phyloP scores from a whole-genome alignment of 257 asterid species.

The Nemophila menziesii region DNA sequence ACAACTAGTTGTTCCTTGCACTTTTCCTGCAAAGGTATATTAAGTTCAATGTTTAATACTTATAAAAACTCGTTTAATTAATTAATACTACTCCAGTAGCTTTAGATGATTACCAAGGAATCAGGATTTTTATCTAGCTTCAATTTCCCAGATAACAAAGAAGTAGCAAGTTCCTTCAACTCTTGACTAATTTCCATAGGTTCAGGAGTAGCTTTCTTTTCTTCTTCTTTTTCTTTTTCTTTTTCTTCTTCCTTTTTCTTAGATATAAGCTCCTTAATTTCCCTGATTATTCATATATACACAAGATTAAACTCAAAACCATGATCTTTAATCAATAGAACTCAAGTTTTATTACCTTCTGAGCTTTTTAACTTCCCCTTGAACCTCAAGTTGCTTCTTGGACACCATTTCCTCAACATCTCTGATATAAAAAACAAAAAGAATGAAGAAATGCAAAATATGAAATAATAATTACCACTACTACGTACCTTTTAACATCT shows the following conservation, averaged over 20 bases:
- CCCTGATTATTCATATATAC: conserved; percentile 37
- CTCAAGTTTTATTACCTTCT: conserved; percentile 28
- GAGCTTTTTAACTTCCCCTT: conserved; percentile 53
- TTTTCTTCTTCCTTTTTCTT: conserved; percentile 27
- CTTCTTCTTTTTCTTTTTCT: conserved; percentile 31
- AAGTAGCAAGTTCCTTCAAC: conserved; percentile 26
- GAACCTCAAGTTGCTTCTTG: conserved; percentile 41
- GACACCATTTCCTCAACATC: conserved; percentile 35
- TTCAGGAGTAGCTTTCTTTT: conserved; percentile 19
- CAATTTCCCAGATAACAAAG: conserved; percentile 31
- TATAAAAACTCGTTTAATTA: neutral
- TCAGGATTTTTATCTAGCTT: conserved; percentile 21
- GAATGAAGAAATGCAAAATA: neutral
- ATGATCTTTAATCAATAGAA: neutral
- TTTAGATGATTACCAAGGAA: conserved; percentile 44
- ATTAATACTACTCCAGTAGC: neutral
- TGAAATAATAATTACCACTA: neutral
- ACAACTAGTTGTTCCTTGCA: conserved; percentile 49
- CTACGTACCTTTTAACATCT: conserved; percentile 44
- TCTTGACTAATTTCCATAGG: conserved; percentile 24
- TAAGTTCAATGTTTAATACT: conserved; percentile 8
- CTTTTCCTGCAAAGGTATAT: conserved; percentile 40
- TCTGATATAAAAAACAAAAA: conserved; percentile 21
- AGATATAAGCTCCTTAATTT: conserved; percentile 31
- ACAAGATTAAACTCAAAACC: conserved; percentile 5